phyloP scores from a whole-genome alignment of 2,329 filamentous ascomycete species.

The Diaporthe citriasiana region DNA sequence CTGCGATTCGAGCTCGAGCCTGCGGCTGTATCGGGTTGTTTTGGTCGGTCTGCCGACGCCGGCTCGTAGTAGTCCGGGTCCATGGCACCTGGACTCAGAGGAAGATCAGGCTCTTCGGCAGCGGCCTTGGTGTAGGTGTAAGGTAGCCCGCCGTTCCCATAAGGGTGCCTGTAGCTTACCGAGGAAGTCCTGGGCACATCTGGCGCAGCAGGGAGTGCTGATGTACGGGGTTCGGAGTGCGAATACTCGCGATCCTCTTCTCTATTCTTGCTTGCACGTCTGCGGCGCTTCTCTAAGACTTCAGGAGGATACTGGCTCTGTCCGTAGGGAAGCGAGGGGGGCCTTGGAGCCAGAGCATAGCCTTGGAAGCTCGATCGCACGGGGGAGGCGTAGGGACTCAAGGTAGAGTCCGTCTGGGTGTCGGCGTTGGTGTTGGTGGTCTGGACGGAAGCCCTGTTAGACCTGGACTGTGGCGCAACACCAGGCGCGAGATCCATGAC shows the following conservation, averaged over 20 bases:
- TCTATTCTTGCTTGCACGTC: slow-evolving; percentile 58
- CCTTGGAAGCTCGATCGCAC: slow-evolving; percentile 64
- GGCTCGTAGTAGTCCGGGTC: slow-evolving; percentile 52
- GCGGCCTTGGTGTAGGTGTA: slow-evolving; percentile 49
- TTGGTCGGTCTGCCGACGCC: slow-evolving; percentile 44
- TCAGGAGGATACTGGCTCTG: slow-evolving; percentile 59
- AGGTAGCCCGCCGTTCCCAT: slow-evolving; percentile 54
- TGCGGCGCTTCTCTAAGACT: slow-evolving; percentile 58
- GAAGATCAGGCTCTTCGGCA: slow-evolving; percentile 46
- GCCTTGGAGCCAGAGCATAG: slow-evolving; percentile 70
- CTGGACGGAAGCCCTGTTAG: slow-evolving; percentile 68
- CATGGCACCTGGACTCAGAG: slow-evolving; percentile 46
- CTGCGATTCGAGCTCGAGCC: slow-evolving; percentile 43
- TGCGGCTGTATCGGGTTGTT: slow-evolving; percentile 30
- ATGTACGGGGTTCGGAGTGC: slow-evolving; percentile 51
- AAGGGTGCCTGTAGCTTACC: slow-evolving; percentile 67
- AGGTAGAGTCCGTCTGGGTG: slow-evolving; percentile 69
- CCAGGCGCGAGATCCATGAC: slow-evolving; percentile 50
- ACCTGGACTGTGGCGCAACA: slow-evolving; percentile 58
- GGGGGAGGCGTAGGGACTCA: slow-evolving; percentile 70
- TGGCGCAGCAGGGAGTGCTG: slow-evolving; percentile 64
- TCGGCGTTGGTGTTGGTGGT: slow-evolving; percentile 64
- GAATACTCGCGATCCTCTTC: slow-evolving; percentile 56
- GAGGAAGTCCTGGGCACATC: slow-evolving; percentile 74
- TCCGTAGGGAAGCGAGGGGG: slow-evolving; percentile 68